A percentile compares a stretch with the other conserved stretches of the same genome.
These are phyloP conservation scores for Wickerhamomyces bisporus DNA, from an alignment of 805 yeast species.

Conservation along the genomic window DNA sequence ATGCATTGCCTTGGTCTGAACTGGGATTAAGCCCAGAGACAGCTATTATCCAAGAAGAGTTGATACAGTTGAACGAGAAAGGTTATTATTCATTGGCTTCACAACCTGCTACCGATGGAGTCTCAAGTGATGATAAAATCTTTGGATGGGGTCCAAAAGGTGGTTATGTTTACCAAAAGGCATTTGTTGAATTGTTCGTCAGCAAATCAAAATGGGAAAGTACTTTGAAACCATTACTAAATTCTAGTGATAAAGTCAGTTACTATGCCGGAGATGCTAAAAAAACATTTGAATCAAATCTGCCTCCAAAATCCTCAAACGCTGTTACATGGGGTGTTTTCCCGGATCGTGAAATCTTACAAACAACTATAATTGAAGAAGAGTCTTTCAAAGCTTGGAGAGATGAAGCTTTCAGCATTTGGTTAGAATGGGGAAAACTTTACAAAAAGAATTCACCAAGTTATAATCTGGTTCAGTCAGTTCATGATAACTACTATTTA, in stretches of 20 bases:
- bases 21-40: constrained; percentile 84
- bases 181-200: constrained; percentile 89
- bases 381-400: constrained; percentile 95
- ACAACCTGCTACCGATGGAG: constrained; percentile 89
- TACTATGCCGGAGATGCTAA: constrained; percentile 68
- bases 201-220: constrained; percentile 64
- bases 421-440: constrained; percentile 88
- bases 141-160: constrained; percentile 97
- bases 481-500: constrained; percentile 61
- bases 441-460: constrained; percentile 52
- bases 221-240: constrained; percentile 47
- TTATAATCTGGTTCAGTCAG: constrained; percentile 53
- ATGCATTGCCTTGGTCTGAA: constrained; percentile 89
- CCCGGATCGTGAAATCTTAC: constrained; percentile 83
- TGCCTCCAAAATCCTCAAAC: constrained; percentile 50
- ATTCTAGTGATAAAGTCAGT: constrained; percentile 45
- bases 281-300: constrained; percentile 57
- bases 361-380: constrained; percentile 86
- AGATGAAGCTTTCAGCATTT: constrained; percentile 88
- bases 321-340: constrained; percentile 99
- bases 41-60: constrained; percentile 85
- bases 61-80: constrained; percentile 67
- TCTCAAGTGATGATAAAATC: constrained; percentile 72
- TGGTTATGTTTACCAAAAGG: constrained; percentile 88
- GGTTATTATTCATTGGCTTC: constrained; percentile 88